Base-by-base conservation (phyloP, 2,329 filamentous ascomycete genomes). In the Fusarium piperis region DNA sequence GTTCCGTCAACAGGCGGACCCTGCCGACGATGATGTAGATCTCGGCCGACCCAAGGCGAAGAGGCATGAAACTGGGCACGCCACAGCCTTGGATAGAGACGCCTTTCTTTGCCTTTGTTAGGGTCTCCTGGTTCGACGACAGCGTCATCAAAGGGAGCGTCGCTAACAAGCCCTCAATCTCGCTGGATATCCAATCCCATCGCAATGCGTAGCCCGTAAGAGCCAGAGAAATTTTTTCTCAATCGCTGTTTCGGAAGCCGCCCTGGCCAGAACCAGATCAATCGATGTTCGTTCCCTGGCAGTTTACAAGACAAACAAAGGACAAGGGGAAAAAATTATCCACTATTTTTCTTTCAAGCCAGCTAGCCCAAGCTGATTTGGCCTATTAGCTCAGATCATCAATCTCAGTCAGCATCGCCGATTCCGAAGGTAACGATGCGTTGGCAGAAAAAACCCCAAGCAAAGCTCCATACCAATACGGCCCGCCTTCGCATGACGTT, bases 1-100 rank as follows among this genome's bases (percentile, higher is more conserved):
- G 28, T 26, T 58, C 53, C 38, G 46, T 51, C 52, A 48, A 46
- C 28, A 59, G 61, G 62, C 60, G 74, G 74, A 66, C 59, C 71
- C 64, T 76, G 74, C 74, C 74, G 74, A 76, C 64, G 51, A 73
- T 74, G 65, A 74, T 75, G 75, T 74, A 56, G 74, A 70, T 71
- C 73, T 76, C 65, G 65, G 62, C 70, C 68, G 73, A 73, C 64
- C n/a, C 23, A 48, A 28, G 32, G 62, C 53, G 23, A 39, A 26
- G 38, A 41, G 30, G 39, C 51, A 57, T 59, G 62, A 63, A 61
- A 70, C 57, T 56, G 52, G 23, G 53, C 13, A 55, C 60, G 64
- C 56, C 64, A 64, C 59, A 36, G 51, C 46, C 35, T 53, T 41
- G 35, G 44, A 57, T 38, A 57, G 23, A 56, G 53, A 59, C 26